These are phyloP conservation scores for Penicillium oxalicum DNA, from an alignment of 2,329 filamentous ascomycete genomes.

Conservation along the genomic window DNA sequence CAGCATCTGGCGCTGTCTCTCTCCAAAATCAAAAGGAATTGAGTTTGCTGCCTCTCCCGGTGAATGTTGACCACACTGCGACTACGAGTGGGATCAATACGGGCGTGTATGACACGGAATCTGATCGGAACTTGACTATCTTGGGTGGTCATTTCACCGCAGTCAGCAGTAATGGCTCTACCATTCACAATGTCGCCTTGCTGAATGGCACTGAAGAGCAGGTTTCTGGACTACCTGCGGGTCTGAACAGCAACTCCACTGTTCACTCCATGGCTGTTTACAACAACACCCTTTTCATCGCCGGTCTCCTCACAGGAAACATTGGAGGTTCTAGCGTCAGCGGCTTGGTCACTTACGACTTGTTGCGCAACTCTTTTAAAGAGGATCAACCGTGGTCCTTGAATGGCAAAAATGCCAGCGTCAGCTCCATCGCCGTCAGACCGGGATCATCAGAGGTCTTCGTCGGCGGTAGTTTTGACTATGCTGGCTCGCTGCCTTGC, in stretches of 20 bases:
- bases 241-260: conserved; percentile 64
- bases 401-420: conserved; percentile 61
- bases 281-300: conserved; percentile 68
- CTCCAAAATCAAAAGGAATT: conserved; percentile 45
- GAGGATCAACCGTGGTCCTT: conserved; percentile 69
- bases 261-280: conserved; percentile 66
- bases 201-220: conserved; percentile 68
- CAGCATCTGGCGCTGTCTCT: conserved; percentile 65
- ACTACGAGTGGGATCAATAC: conserved; percentile 50
- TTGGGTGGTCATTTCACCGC: conserved; percentile 82
- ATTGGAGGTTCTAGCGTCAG: conserved; percentile 58
- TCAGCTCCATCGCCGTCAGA: conserved; percentile 69
- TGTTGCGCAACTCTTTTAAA: conserved; percentile 57
- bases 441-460: conserved; percentile 69
- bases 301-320: conserved; percentile 68
- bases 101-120: conserved; percentile 68
- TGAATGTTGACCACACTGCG: conserved; percentile 44
- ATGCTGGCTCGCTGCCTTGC: conserved; percentile 76
- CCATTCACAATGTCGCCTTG: conserved; percentile 73
- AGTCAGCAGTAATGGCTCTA: conserved; percentile 60
- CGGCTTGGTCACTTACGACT: conserved; percentile 75
- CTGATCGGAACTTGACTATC: conserved; percentile 72
- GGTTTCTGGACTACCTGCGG: conserved; percentile 61
- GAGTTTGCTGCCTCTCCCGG: conserved; percentile 35
- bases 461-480: conserved; percentile 78